These are phyloP conservation scores for Nidula niveotomentosa DNA, from an alignment of 1,284 basidiomycete species.

Conservation along the genomic window DNA sequence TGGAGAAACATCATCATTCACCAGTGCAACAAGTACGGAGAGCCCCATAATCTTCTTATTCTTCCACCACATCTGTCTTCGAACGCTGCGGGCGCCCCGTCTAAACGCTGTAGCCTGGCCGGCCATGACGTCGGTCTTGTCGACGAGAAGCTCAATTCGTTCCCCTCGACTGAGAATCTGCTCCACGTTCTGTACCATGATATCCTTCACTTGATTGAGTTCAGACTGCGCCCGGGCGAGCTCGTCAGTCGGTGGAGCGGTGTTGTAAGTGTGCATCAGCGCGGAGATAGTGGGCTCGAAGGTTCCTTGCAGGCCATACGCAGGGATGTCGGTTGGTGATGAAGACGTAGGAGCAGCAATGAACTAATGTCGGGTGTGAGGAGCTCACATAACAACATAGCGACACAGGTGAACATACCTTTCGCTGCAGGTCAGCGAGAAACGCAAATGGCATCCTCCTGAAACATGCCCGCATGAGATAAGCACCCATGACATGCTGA, in stretches of 20 bases:
- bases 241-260: slow-evolving; percentile 89
- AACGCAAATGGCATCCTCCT: slow-evolving; percentile 96
- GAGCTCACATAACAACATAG: slow-evolving; percentile 4
- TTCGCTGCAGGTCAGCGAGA: slow-evolving; percentile 82
- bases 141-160: slow-evolving; percentile 92
- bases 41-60: slow-evolving; percentile 80
- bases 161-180: slow-evolving; percentile 94
- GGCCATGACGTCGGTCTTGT: slow-evolving; percentile 97
- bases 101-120: slow-evolving; percentile 96
- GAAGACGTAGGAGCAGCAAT: slow-evolving; percentile 53
- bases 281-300: slow-evolving; percentile 67
- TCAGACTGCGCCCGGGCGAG: slow-evolving; percentile 89
- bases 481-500: not conserved
- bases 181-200: slow-evolving; percentile 97
- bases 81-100: slow-evolving; percentile 82
- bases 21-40: slow-evolving; percentile 72
- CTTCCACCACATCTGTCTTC: slow-evolving; percentile 98
- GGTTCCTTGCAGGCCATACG: slow-evolving; percentile 67
- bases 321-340: slow-evolving; percentile 44
- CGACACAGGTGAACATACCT: slow-evolving; percentile 34
- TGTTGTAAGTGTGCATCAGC: slow-evolving; percentile 87
- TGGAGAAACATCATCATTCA: slow-evolving; percentile 38
- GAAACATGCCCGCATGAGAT: slow-evolving; percentile 8
- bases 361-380: slow-evolving; percentile 46
- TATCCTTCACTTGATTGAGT: slow-evolving; percentile 92